These are phyloP conservation scores for Colletotrichum theobromicola DNA, from an alignment of 2,329 filamentous ascomycete genomes.

Conservation along the genomic window DNA sequence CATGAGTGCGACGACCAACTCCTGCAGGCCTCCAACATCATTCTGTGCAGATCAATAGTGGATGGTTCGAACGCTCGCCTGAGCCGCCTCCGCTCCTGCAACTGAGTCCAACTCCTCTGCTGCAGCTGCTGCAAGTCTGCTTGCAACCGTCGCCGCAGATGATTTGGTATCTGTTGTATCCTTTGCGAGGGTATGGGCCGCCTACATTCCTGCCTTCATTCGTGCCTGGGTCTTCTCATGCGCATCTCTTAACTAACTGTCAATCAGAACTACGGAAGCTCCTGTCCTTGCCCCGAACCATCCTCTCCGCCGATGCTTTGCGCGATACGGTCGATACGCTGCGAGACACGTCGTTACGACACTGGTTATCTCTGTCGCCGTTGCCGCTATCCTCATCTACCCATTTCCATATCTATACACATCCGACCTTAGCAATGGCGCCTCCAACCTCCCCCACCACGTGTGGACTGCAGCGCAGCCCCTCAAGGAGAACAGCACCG, in stretches of 20 bases:
- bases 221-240: not conserved
- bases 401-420: constrained; percentile 78
- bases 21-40: not conserved
- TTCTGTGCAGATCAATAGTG: not conserved
- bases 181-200: constrained; percentile 72
- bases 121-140: constrained; percentile 13
- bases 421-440: constrained; percentile 72
- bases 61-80: constrained; percentile 8
- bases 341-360: constrained; percentile 76
- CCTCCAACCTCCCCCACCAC: constrained; percentile 76
- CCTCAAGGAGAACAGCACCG: constrained; percentile 54
- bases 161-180: constrained; percentile 82
- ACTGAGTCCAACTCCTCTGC: constrained; percentile 1
- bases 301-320: constrained; percentile 68
- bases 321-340: constrained; percentile 72
- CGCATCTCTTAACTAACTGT: constrained; percentile 5
- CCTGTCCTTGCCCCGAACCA: constrained; percentile 69
- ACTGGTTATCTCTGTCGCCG: constrained; percentile 75
- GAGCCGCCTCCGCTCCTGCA: constrained; percentile 3
- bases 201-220: not conserved
- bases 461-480: constrained; percentile 80
- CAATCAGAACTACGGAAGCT: constrained; percentile 72
- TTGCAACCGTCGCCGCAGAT: constrained; percentile 41
- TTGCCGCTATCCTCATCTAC: constrained; percentile 74
- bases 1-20: constrained; percentile 6